A percentile compares a stretch with the other conserved stretches of the same genome.
Evolutionary conservation across 2,329 filamentous ascomycete genomes (phyloP).

Genomic region (Ophiocordyceps camponoti-rufipedis): DNA sequence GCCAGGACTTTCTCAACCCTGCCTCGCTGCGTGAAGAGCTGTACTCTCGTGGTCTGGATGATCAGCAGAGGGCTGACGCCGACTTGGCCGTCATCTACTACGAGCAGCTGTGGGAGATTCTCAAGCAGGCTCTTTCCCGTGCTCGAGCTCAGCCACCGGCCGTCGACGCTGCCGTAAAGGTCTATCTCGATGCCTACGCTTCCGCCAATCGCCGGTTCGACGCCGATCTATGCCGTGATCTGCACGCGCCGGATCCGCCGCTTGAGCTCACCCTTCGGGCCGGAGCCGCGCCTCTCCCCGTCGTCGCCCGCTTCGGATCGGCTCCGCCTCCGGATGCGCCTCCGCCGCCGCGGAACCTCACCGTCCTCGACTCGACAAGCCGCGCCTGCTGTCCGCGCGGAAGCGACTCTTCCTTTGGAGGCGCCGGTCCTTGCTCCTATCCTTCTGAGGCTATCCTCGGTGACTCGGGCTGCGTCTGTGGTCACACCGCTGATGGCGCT

Average conservation of each 20-base stretch:
- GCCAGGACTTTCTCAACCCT: constrained; percentile 11
- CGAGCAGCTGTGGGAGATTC: constrained; percentile 11
- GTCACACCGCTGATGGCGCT: constrained; percentile 8
- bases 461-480: constrained; percentile 16
- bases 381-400: constrained; percentile 15
- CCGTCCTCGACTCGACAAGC: constrained; percentile 14
- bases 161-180: constrained; percentile 10
- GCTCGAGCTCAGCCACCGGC: constrained; percentile 3
- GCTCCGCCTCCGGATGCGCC: constrained; percentile 10
- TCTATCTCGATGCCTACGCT: constrained; percentile 14
- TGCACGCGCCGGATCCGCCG: constrained; percentile 13
- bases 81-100: constrained; percentile 11
- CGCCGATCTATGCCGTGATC: constrained; percentile 15
- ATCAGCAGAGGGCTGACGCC: constrained; percentile 6
- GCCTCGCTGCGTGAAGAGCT: constrained; percentile 10
- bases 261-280: constrained; percentile 15
- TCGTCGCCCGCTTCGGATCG: constrained; percentile 12
- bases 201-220: constrained; percentile 9
- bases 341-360: constrained; percentile 11
- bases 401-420: constrained; percentile 6
- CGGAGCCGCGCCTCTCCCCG: constrained; percentile 10
- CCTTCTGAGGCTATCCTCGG: constrained; percentile 11
- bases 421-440: constrained; percentile 10
- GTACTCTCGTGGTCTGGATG: constrained; percentile 7
- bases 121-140: constrained; percentile 14